These are phyloP conservation scores for Lantana camara DNA, from an alignment of 257 asterid species.

Conservation along the genomic window DNA sequence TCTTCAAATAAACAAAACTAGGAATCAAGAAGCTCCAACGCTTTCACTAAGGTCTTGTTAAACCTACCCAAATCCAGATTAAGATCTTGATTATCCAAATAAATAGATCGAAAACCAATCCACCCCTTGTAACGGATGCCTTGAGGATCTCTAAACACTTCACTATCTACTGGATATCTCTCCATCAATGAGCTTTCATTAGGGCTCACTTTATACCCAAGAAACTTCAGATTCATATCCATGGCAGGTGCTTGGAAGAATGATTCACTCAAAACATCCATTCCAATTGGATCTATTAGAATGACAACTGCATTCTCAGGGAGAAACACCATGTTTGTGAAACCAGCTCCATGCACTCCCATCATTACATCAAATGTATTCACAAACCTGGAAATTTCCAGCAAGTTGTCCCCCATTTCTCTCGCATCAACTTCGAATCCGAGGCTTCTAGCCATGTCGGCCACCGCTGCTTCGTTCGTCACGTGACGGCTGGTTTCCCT, in stretches of 20 bases:
- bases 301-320: constrained; percentile 55
- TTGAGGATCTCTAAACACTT: not conserved
- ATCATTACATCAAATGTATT: constrained; percentile 56
- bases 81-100: constrained; percentile 29
- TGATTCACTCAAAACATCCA: constrained; percentile 32
- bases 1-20: not conserved
- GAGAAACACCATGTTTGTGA: constrained; percentile 66
- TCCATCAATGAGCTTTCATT: constrained; percentile 50
- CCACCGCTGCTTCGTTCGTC: constrained; percentile 33
- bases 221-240: constrained; percentile 50
- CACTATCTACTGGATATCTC: not conserved
- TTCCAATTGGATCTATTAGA: constrained; percentile 54
- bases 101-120: constrained; percentile 6
- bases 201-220: constrained; percentile 44
- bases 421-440: constrained; percentile 46
- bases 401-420: constrained; percentile 35
- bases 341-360: constrained; percentile 78
- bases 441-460: constrained; percentile 32
- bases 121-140: not conserved
- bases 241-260: constrained; percentile 36
- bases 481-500: constrained; percentile 45
- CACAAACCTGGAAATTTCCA: constrained; percentile 23
- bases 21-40: constrained; percentile 6
- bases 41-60: constrained; percentile 17
- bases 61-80: constrained; percentile 20